Conservation (phyloP, 2,329 filamentous ascomycete species). For the Aaosphaeria arxii region DNA sequence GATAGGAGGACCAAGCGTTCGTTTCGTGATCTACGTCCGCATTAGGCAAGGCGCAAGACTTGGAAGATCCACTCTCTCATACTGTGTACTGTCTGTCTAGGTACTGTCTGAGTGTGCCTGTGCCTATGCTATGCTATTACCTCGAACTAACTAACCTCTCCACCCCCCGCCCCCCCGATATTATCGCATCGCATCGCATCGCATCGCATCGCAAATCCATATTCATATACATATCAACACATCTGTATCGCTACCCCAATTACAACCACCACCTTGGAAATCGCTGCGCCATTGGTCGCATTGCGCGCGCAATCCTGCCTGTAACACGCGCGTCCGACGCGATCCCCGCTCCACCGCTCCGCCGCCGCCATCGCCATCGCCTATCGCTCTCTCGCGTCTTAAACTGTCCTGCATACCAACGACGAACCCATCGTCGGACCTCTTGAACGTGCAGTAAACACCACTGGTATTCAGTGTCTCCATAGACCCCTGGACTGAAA, state of each 20-base stretch:
- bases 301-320: constrained; percentile 10
- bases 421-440: constrained; percentile 5
- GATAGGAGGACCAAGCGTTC: too few relatives aligned
- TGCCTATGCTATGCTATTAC: too few relatives aligned
- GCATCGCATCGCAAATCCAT: not conserved
- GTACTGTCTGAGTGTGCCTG: too few relatives aligned
- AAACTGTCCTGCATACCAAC: not conserved
- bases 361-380: not conserved
- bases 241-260: not conserved
- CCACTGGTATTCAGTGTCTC: constrained; percentile 1
- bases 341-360: constrained; percentile 8
- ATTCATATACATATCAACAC: not conserved
- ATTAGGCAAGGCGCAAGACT: too few relatives aligned
- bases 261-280: not conserved
- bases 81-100: too few relatives aligned
- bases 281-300: constrained; percentile 7
- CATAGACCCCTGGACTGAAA: too few relatives aligned
- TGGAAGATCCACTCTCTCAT: too few relatives aligned
- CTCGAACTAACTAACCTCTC: too few relatives aligned
- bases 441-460: constrained; percentile 5
- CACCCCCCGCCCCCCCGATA: too few relatives aligned
- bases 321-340: constrained; percentile 13
- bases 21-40: too few relatives aligned
- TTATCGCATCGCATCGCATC: too few relatives aligned
- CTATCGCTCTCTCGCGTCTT: not conserved